phyloP scores from a whole-genome alignment of 495 filamentous ascomycete species.

The Talaromyces proteolyticus region DNA sequence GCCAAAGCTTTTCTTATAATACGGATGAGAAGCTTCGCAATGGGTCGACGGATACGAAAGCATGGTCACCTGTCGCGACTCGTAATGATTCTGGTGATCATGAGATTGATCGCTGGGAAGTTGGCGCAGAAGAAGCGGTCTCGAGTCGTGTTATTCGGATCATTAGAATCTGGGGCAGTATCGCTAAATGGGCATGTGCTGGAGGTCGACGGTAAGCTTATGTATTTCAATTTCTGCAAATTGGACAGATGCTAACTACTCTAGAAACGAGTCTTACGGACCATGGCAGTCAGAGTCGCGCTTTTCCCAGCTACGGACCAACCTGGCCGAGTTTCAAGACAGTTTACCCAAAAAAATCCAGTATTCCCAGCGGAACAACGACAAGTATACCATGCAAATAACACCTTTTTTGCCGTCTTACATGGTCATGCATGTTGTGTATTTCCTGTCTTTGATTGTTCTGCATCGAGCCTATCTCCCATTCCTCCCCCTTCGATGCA shows the following conservation, averaged over 20 bases:
- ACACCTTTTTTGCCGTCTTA: conserved; percentile 66
- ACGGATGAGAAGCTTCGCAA: conserved; percentile 33
- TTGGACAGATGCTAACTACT: conserved; percentile 3
- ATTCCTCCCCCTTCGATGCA: conserved; percentile 69
- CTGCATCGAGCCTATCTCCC: conserved; percentile 79
- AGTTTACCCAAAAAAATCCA: conserved; percentile 63
- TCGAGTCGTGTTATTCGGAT: conserved; percentile 71
- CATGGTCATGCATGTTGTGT: conserved; percentile 71
- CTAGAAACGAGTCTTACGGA: conserved; percentile 44
- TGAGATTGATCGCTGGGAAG: conserved; percentile 53
- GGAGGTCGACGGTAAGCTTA: conserved; percentile 53
- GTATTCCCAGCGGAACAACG: conserved; percentile 70
- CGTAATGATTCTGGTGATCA: conserved; percentile 63
- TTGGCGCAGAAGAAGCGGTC: conserved; percentile 60
- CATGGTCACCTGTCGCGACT: conserved; percentile 45
- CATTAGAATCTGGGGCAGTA: conserved; percentile 72
- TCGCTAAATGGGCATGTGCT: conserved; percentile 69
- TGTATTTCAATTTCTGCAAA: background rate
- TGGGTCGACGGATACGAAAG: conserved; percentile 25
- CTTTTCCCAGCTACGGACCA: conserved; percentile 53
- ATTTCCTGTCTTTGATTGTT: conserved; percentile 70
- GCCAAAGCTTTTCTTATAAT: conserved; percentile 35
- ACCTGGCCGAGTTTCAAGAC: conserved; percentile 60
- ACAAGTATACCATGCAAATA: conserved; percentile 54
- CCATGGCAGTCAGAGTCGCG: conserved; percentile 60